phyloP scores from a whole-genome alignment of 1,139 yeast species.

The Pichia sorboxylosa region DNA sequence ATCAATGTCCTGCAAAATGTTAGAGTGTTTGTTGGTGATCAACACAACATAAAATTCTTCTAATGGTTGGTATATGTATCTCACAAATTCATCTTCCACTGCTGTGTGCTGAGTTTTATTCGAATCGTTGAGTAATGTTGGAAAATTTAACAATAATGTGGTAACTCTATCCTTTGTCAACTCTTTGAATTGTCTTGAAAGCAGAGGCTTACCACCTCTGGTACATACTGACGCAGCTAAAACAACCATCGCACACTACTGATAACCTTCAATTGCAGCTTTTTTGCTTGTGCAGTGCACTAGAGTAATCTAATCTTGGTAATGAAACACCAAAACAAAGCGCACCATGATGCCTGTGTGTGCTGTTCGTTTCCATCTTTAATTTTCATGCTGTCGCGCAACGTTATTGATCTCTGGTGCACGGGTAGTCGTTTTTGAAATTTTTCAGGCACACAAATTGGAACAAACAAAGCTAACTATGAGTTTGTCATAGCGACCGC shows the following conservation, averaged over 20 bases:
- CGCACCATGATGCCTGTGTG: no score
- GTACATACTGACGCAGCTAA: conserved; percentile 94
- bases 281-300: no score
- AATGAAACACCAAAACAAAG: no score
- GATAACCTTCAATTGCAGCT: no score
- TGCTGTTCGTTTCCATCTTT: no score
- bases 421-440: no score
- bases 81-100: conserved; percentile 83
- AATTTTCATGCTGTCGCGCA: no score
- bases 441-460: no score
- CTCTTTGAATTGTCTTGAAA: conserved; percentile 88
- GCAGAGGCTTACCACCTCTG: conserved; percentile 85
- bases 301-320: no score
- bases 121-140: conserved; percentile 59
- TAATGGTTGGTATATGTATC: conserved; percentile 92
- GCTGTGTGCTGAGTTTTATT: conserved; percentile 80
- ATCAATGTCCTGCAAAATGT: conserved; percentile 88
- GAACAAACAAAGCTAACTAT: no score
- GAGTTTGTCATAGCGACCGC: no score
- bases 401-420: no score
- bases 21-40: conserved; percentile 83
- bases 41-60: conserved; percentile 89
- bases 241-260: conserved; percentile 61
- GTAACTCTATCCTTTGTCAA: conserved; percentile 78
- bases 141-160: conserved; percentile 76